phyloP scores from a whole-genome alignment of 352 stramenopile genomes.

The Blastocystis sp. region DNA sequence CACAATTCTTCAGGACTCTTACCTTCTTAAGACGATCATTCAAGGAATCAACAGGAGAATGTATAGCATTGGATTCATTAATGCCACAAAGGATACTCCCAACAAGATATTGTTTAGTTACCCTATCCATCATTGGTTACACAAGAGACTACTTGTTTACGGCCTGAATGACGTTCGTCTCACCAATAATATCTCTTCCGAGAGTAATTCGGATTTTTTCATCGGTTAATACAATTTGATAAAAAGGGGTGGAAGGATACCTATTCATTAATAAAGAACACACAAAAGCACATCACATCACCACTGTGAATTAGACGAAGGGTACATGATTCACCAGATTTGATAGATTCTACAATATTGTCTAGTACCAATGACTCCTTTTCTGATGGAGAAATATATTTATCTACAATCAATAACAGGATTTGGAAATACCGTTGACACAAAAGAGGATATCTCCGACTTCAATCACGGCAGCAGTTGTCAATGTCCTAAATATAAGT shows the following conservation, averaged over 20 bases:
- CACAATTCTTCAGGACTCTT: background rate
- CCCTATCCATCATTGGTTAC: background rate
- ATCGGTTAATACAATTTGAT: conserved; percentile 23
- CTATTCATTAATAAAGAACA: background rate
- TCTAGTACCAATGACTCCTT: background rate
- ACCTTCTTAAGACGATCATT: background rate
- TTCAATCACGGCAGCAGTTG: background rate
- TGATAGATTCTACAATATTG: background rate
- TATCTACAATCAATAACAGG: background rate
- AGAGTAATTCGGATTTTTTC: conserved; percentile 7
- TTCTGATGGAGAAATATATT: conserved; percentile 11
- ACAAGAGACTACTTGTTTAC: conserved; percentile 6
- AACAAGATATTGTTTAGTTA: background rate
- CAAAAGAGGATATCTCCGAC: conserved; percentile 38
- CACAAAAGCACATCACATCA: background rate
- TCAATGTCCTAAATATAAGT: background rate
- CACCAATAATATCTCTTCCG: background rate
- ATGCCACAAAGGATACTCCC: conserved; percentile 10
- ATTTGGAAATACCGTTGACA: background rate
- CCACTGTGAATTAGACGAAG: conserved; percentile 1
- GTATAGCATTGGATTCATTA: background rate
- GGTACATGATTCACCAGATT: background rate
- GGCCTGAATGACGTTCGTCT: background rate
- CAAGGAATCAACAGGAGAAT: background rate
- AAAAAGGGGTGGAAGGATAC: background rate